These are phyloP conservation scores for Lachancea fermentati DNA, from an alignment of 805 yeast genomes.

Conservation along the genomic window DNA sequence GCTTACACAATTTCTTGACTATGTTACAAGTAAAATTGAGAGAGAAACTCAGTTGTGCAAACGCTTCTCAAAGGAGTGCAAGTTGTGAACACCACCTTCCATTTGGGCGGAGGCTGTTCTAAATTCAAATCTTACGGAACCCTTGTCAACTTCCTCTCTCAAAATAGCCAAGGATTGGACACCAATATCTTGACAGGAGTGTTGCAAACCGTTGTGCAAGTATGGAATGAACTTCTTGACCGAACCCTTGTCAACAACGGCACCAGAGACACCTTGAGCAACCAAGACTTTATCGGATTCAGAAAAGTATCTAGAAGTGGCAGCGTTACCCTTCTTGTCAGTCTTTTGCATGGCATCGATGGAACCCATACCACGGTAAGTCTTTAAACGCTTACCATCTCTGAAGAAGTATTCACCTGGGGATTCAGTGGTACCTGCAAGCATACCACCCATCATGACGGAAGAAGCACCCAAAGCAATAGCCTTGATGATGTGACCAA, in stretches of 20 bases:
- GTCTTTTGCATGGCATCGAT: conserved; percentile 97
- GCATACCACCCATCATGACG: conserved; percentile 99
- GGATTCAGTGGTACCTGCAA: conserved; percentile 97
- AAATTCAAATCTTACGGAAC: conserved; percentile 85
- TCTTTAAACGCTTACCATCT: conserved; percentile 95
- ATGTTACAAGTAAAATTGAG: no score
- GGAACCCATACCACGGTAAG: conserved; percentile 99
- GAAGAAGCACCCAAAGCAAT: conserved; percentile 93
- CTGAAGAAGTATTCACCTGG: conserved; percentile 98
- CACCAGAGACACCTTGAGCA: conserved; percentile 98
- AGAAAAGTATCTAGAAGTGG: conserved; percentile 96
- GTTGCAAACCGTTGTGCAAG: conserved; percentile 92
- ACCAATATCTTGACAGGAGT: conserved; percentile 98
- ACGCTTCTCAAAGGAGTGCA: conserved; percentile 96
- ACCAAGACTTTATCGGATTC: conserved; percentile 93
- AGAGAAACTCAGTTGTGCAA: conserved; percentile 68
- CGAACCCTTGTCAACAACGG: conserved; percentile 96
- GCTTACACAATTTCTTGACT: no score
- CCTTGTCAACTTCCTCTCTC: conserved; percentile 56
- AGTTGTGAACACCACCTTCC: conserved; percentile 97
- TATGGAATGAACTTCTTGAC: conserved; percentile 91
- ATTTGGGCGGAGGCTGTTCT: conserved; percentile 98
- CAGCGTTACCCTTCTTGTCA: conserved; percentile 84
- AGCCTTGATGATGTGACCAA: conserved; percentile 97
- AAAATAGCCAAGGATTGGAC: conserved; percentile 58